Evolutionary conservation across 1,284 basidiomycete genomes (phyloP).

Genomic region (Cystobasidium slooffiae): DNA sequence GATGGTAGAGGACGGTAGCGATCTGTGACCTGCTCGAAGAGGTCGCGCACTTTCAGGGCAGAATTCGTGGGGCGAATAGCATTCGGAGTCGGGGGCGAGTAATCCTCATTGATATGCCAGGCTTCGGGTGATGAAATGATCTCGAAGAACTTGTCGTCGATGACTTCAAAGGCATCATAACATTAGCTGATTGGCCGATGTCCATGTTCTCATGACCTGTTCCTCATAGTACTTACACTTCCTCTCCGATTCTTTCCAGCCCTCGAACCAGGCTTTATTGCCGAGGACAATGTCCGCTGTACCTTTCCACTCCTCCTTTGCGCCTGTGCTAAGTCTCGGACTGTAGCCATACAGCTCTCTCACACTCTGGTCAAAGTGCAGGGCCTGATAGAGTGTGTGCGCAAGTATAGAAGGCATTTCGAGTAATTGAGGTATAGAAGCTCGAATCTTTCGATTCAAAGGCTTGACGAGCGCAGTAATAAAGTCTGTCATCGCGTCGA

Average conservation of each 20-base stretch:
- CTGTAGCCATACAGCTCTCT: slow-evolving; percentile 63
- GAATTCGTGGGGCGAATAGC: slow-evolving; percentile 68
- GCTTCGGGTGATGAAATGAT: slow-evolving; percentile 80
- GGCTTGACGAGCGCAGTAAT: slow-evolving; percentile 49
- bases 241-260: slow-evolving; percentile 85
- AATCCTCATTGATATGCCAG: slow-evolving; percentile 75
- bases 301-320: slow-evolving; percentile 67
- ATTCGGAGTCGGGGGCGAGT: slow-evolving; percentile 58
- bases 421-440: slow-evolving; percentile 74
- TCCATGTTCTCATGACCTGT: background rate
- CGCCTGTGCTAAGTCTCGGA: slow-evolving; percentile 50
- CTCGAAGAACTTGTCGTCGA: slow-evolving; percentile 76
- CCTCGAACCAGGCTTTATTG: slow-evolving; percentile 82
- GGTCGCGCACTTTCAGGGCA: slow-evolving; percentile 75
- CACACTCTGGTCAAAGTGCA: slow-evolving; percentile 83
- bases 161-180: slow-evolving; percentile 62
- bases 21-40: slow-evolving; percentile 87
- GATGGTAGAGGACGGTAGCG: slow-evolving; percentile 85
- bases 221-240: slow-evolving; percentile 66
- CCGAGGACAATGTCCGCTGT: slow-evolving; percentile 79
- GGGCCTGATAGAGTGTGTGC: slow-evolving; percentile 90
- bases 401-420: slow-evolving; percentile 82
- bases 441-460: slow-evolving; percentile 65
- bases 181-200: background rate
- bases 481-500: slow-evolving; percentile 76